A percentile compares a stretch with the other conserved stretches of the same genome.
phyloP scores from a whole-genome alignment of 176 grass and related monocot genomes.

The Elaeis guineensis region DNA sequence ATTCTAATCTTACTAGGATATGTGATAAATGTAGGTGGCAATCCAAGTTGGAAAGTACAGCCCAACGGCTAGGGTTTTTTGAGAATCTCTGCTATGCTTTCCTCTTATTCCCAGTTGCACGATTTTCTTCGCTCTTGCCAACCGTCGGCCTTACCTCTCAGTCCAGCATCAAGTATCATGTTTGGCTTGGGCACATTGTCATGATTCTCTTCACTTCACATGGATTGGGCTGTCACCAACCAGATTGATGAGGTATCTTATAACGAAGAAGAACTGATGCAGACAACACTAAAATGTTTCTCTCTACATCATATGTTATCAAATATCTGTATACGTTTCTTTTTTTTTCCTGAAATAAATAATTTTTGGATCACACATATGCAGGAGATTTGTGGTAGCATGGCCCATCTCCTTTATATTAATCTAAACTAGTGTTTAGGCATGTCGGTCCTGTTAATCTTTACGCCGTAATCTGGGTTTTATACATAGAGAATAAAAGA shows the following conservation, averaged over 20 bases:
- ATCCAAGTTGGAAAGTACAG: constrained; percentile 27
- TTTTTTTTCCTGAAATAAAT: too few relatives aligned
- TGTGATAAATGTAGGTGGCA: constrained; percentile 34
- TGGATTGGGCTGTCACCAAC: constrained; percentile 38
- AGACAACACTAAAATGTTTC: neutral
- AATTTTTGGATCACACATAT: too few relatives aligned
- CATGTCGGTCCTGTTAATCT: too few relatives aligned
- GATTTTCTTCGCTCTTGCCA: constrained; percentile 37
- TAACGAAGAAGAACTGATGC: neutral
- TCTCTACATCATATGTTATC: neutral
- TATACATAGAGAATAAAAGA: too few relatives aligned
- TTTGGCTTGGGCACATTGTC: constrained; percentile 42
- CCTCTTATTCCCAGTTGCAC: constrained; percentile 41
- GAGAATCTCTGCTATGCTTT: constrained; percentile 45
- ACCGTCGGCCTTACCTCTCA: constrained; percentile 52
- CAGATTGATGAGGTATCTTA: constrained; percentile 37
- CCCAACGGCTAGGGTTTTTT: constrained; percentile 19
- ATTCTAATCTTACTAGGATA: too few relatives aligned
- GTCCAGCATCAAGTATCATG: constrained; percentile 56
- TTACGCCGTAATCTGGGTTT: too few relatives aligned
- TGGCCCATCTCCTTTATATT: too few relatives aligned
- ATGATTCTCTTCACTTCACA: constrained; percentile 41
- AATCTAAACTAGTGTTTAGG: too few relatives aligned
- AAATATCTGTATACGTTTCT: too few relatives aligned
- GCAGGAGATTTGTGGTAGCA: too few relatives aligned